Conservation (phyloP, 176 grass and related monocot genomes). For the Dactylis glomerata region DNA sequence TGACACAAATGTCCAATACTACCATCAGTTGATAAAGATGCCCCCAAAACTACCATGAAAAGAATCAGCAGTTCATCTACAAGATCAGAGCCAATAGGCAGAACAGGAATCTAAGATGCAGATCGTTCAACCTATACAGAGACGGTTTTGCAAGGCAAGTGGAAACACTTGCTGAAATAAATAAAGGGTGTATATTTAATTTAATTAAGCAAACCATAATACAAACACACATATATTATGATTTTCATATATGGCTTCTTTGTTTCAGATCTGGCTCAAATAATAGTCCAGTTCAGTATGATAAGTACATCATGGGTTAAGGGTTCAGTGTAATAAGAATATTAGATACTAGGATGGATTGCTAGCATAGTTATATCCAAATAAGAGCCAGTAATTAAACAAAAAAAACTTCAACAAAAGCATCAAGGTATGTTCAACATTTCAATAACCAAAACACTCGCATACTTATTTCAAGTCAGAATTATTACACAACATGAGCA, state of each 20-base stretch:
- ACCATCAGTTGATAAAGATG: slow-evolving; percentile 3
- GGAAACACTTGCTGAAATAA: neutral
- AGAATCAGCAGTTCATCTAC: neutral
- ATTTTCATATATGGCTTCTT: neutral
- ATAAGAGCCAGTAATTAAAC: neutral
- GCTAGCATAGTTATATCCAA: neutral
- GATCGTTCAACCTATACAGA: neutral
- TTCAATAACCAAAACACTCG: neutral
- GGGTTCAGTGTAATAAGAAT: neutral
- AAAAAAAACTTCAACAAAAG: neutral
- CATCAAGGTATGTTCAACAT: neutral
- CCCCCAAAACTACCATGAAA: neutral
- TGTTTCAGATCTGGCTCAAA: neutral
- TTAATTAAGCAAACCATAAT: neutral
- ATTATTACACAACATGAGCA: slow-evolving; percentile 12
- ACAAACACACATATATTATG: neutral
- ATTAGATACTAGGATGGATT: neutral
- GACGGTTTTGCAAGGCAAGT: neutral
- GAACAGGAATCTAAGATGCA: neutral
- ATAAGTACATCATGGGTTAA: neutral
- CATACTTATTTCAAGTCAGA: neutral
- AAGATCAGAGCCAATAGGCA: neutral
- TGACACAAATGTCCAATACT: neutral
- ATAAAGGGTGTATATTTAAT: neutral
- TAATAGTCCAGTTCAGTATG: neutral